Conservation (phyloP, 2,329 filamentous ascomycete genomes). For the Ceratocystis cubensis region DNA sequence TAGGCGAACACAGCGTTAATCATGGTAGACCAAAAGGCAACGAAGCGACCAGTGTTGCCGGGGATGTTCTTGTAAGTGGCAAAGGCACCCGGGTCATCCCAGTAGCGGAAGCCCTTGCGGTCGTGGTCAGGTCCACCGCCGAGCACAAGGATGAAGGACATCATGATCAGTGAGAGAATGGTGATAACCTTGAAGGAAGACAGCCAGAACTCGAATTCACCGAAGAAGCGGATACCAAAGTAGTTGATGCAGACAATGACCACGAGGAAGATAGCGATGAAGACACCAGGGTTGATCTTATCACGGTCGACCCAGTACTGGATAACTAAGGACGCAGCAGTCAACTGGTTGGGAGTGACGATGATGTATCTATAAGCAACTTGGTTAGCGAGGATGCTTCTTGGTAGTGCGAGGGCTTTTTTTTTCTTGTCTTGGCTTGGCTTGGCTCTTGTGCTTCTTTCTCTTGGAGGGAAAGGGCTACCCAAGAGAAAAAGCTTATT, state of each 20-base stretch:
- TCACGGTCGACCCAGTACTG: conserved; percentile 60
- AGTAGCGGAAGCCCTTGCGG: conserved; percentile 53
- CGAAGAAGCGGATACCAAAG: conserved; percentile 56
- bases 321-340: conserved; percentile 65
- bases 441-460: neutral
- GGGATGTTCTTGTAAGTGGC: conserved; percentile 32
- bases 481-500: conserved; percentile 4
- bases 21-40: conserved; percentile 57
- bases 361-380: conserved; percentile 66
- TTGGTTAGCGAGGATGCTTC: neutral
- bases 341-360: conserved; percentile 72
- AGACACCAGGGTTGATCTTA: conserved; percentile 63
- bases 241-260: conserved; percentile 54
- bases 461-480: neutral
- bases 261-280: conserved; percentile 59
- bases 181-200: conserved; percentile 56
- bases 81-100: conserved; percentile 48
- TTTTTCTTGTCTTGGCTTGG: neutral
- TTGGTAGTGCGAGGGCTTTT: no score
- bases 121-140: conserved; percentile 54
- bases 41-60: conserved; percentile 40
- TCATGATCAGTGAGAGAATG: conserved; percentile 52
- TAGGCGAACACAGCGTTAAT: conserved; percentile 70
- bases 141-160: conserved; percentile 49
- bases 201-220: conserved; percentile 51